Percentiles rank a stretch among this genome's conserved stretches.
Conservation (phyloP, 2,329 filamentous ascomycete genomes). For the Alternaria dauci region DNA sequence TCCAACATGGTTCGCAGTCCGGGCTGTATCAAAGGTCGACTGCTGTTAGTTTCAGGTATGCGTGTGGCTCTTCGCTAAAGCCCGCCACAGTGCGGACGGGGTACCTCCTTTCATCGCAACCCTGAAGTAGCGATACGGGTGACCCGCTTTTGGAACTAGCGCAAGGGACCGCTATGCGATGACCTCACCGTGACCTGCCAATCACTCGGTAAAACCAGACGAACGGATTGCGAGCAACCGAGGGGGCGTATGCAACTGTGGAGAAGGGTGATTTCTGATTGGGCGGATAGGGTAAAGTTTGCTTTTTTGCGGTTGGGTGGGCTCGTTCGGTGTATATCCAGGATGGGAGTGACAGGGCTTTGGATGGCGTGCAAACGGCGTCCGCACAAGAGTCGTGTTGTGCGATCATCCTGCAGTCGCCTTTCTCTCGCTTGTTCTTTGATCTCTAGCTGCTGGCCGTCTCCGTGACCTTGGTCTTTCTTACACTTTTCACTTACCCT, state of each 20-base stretch:
- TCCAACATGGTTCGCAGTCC: background rate
- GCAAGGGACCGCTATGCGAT: constrained; percentile 9
- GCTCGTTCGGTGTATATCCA: constrained; percentile 8
- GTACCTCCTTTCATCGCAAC: constrained; percentile 7
- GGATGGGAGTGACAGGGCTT: constrained; percentile 7
- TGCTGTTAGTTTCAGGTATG: background rate
- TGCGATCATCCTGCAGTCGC: constrained; percentile 21
- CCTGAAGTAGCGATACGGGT: background rate
- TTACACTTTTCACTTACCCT: constrained; percentile 9
- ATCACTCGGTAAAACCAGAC: constrained; percentile 1
- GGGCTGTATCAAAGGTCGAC: background rate
- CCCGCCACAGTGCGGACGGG: background rate
- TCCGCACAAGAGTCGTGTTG: background rate
- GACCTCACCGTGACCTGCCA: constrained; percentile 16
- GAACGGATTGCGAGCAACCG: background rate
- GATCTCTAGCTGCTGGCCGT: background rate
- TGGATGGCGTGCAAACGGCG: constrained; percentile 15
- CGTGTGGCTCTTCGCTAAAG: background rate
- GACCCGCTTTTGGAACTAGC: constrained; percentile 5
- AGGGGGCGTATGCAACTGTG: background rate
- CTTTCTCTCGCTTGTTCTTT: constrained; percentile 1
- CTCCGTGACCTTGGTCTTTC: background rate
- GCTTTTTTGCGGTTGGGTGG: constrained; percentile 2
- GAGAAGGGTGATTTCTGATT: constrained; percentile 1
- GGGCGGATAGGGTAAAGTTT: constrained; percentile 9